Conservation (phyloP, 148 eudicot species). For the Rhododendron mucronatum region DNA sequence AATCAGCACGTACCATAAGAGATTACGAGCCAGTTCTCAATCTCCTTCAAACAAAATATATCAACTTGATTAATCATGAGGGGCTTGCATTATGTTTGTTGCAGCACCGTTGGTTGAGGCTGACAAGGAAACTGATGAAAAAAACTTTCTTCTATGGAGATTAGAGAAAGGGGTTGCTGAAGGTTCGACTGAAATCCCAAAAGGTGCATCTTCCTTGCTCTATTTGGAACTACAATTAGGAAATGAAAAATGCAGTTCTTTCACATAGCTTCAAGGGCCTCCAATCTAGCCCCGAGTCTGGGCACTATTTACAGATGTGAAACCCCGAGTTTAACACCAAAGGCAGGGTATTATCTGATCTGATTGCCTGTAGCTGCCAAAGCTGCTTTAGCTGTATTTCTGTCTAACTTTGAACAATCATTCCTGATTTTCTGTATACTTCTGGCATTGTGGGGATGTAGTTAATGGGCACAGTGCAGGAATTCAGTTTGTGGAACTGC, state of each 20-base stretch:
- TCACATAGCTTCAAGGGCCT: background rate
- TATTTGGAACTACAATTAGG: background rate
- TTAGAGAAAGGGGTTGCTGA: slow-evolving; percentile 91
- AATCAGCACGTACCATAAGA: background rate
- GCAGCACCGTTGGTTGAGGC: slow-evolving; percentile 96
- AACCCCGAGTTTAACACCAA: background rate
- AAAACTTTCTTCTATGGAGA: slow-evolving; percentile 83
- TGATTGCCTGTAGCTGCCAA: background rate
- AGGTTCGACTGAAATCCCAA: slow-evolving; percentile 89
- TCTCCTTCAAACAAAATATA: background rate
- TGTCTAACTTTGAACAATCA: background rate
- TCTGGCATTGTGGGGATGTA: background rate
- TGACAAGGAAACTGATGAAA: slow-evolving; percentile 73
- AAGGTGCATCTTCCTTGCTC: slow-evolving; percentile 41
- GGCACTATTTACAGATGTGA: background rate
- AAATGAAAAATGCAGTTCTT: background rate
- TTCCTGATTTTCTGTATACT: background rate
- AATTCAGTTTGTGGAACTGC: background rate
- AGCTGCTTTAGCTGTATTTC: background rate
- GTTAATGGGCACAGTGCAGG: background rate
- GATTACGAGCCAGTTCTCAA: background rate
- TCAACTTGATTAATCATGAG: background rate
- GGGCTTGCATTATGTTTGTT: slow-evolving; percentile 17
- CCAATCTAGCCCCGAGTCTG: background rate
- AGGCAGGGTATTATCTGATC: background rate